phyloP scores from a whole-genome alignment of 2,329 filamentous ascomycete genomes.

The Pyrenophora tritici-repentis region DNA sequence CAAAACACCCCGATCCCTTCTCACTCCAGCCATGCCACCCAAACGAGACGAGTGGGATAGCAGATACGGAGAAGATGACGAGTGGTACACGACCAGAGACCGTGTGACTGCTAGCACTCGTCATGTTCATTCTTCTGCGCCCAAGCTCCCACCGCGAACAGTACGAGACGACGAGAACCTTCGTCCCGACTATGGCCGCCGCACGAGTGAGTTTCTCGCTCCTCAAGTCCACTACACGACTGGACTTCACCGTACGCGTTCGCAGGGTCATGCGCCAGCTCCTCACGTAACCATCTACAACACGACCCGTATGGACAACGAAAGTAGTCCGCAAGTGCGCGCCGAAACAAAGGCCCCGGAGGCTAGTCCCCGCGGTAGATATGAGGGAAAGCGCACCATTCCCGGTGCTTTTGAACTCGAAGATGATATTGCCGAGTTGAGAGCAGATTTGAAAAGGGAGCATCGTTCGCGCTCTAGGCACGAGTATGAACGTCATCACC shows the following conservation, averaged over 20 bases:
- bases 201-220: conserved; percentile 36
- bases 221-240: conserved; percentile 36
- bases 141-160: conserved; percentile 22
- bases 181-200: conserved; percentile 29
- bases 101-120: conserved; percentile 34
- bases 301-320: conserved; percentile 48
- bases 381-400: conserved; percentile 27
- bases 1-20: not conserved
- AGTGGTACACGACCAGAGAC: conserved; percentile 32
- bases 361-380: conserved; percentile 37
- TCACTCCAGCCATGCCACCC: conserved; percentile 24
- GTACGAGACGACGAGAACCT: conserved; percentile 21
- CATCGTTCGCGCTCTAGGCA: conserved; percentile 32
- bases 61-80: conserved; percentile 34
- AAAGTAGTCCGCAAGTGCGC: conserved; percentile 41
- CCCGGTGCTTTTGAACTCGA: conserved; percentile 43
- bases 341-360: conserved; percentile 35
- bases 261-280: conserved; percentile 50
- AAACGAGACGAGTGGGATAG: conserved; percentile 36
- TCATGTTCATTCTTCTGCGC: conserved; percentile 31
- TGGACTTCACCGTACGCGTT: conserved; percentile 52
- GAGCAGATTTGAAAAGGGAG: conserved; percentile 32
- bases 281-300: conserved; percentile 56
- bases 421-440: conserved; percentile 43
- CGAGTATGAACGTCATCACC: conserved; percentile 29